A percentile compares a stretch with the other conserved stretches of the same genome.
Conservation (phyloP, 345 rosid species). For the Durio zibethinus region DNA sequence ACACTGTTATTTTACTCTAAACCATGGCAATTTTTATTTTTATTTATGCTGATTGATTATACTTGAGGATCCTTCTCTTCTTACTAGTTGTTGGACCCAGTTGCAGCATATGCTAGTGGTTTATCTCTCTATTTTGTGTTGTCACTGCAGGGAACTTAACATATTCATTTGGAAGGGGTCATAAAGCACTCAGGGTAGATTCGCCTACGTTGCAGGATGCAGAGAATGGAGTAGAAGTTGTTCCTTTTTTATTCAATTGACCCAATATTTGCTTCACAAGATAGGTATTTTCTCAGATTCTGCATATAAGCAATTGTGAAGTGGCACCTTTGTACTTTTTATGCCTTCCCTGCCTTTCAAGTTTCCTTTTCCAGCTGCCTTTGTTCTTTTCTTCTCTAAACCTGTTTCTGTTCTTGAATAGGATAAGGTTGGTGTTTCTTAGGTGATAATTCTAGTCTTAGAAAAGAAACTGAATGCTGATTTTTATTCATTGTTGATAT, state of each 20-base stretch:
- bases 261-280: conserved; percentile 23
- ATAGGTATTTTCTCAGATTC: conserved; percentile 28
- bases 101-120: neutral
- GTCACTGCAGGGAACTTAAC: conserved; percentile 21
- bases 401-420: conserved; percentile 18
- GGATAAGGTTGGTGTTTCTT: conserved; percentile 16
- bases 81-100: neutral
- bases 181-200: conserved; percentile 12
- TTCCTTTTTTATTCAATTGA: conserved; percentile 9
- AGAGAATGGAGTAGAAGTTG: conserved; percentile 26
- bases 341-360: conserved; percentile 38
- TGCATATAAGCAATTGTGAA: conserved; percentile 8
- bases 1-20: neutral
- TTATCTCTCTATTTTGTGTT: neutral
- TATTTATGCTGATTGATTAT: neutral
- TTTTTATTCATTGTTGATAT: conserved; percentile 27
- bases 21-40: neutral
- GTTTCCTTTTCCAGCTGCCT: conserved; percentile 36
- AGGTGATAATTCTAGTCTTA: conserved; percentile 17
- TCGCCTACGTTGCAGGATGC: conserved; percentile 14
- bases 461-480: conserved; percentile 12
- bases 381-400: conserved; percentile 30
- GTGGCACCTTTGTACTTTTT: conserved; percentile 24
- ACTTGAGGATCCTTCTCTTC: neutral
- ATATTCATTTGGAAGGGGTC: conserved; percentile 7